Evolutionary conservation across 192 early-diverging fungal genomes (phyloP).

Genomic region (Jimgerdemannia flammicorona): DNA sequence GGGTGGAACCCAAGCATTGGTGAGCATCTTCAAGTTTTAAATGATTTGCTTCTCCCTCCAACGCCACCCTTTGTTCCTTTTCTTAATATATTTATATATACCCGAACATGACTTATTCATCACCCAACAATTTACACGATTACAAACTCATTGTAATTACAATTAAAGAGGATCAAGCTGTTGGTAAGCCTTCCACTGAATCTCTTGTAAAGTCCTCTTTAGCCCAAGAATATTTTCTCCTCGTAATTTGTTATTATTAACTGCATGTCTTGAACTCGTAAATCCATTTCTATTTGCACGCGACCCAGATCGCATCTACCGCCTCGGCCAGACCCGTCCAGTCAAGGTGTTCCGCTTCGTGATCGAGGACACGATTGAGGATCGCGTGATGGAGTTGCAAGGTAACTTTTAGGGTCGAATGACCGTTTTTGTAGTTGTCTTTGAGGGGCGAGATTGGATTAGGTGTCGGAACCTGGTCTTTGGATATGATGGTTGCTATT

Average conservation of each 20-base stretch:
- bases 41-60: too few relatives aligned
- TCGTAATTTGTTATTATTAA: too few relatives aligned
- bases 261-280: too few relatives aligned
- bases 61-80: background rate
- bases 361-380: slow-evolving; percentile 56
- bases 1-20: slow-evolving; percentile 6
- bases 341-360: slow-evolving; percentile 65
- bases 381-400: slow-evolving; percentile 57
- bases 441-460: too few relatives aligned
- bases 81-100: background rate
- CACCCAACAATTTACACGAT: too few relatives aligned
- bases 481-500: background rate
- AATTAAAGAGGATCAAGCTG: slow-evolving; percentile 31
- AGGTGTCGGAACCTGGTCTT: background rate
- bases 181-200: background rate
- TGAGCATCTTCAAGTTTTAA: background rate
- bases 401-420: slow-evolving; percentile 23
- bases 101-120: too few relatives aligned
- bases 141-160: too few relatives aligned
- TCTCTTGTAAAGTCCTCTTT: background rate
- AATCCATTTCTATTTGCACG: background rate
- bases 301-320: slow-evolving; percentile 57
- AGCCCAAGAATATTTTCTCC: background rate
- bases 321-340: slow-evolving; percentile 54
- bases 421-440: background rate